phyloP scores from a whole-genome alignment of 2,329 filamentous ascomycete genomes.

The Elsinoe fawcettii region DNA sequence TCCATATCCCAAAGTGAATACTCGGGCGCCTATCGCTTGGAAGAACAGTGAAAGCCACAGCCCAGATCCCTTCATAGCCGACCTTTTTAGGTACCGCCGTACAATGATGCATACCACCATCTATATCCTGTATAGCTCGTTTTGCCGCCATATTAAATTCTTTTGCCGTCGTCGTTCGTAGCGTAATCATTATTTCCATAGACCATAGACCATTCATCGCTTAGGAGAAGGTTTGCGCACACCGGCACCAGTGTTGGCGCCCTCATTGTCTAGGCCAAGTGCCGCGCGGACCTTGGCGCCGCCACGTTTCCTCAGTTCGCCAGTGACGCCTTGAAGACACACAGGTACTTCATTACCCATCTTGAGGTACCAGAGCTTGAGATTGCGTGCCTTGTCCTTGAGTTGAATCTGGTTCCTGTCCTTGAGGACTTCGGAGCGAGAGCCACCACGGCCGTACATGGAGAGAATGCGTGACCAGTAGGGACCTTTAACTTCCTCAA shows the following conservation, averaged over 20 bases:
- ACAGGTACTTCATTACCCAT: slow-evolving; percentile 85
- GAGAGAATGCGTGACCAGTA: slow-evolving; percentile 90
- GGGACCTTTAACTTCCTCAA: slow-evolving; percentile 81
- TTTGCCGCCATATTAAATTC: background rate
- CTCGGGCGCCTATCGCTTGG: background rate
- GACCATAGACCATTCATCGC: background rate
- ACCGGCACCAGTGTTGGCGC: slow-evolving; percentile 9
- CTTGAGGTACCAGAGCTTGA: slow-evolving; percentile 88
- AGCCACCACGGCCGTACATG: slow-evolving; percentile 72
- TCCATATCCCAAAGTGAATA: background rate
- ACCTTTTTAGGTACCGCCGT: background rate
- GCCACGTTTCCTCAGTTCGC: slow-evolving; percentile 69
- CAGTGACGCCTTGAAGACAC: slow-evolving; percentile 79
- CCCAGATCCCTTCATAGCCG: background rate
- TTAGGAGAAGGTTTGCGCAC: background rate
- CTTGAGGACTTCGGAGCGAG: slow-evolving; percentile 73
- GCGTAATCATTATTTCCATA: background rate
- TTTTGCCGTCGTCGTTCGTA: background rate
- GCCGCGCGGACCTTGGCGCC: slow-evolving; percentile 30
- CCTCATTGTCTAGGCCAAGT: slow-evolving; percentile 22
- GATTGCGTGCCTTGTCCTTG: slow-evolving; percentile 83
- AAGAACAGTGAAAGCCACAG: background rate
- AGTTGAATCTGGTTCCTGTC: slow-evolving; percentile 86
- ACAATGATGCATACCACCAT: background rate
- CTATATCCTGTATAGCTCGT: background rate